Evolutionary conservation across 2,329 filamentous ascomycete genomes (phyloP).

Genomic region (Microdochium trichocladiopsis): DNA sequence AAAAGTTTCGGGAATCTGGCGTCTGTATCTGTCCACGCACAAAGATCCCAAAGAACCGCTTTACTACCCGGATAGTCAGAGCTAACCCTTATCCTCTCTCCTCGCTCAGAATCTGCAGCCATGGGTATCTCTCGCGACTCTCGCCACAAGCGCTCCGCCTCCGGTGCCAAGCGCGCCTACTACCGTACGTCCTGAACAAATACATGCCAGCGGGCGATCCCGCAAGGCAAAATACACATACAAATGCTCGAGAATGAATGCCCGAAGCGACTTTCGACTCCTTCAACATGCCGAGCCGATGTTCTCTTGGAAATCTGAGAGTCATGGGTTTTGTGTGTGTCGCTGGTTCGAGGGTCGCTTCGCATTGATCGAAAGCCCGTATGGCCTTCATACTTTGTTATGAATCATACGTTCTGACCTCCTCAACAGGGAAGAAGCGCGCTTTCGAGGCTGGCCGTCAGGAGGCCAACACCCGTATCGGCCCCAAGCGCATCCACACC

Average conservation of each 20-base stretch:
- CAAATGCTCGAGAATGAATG: constrained; percentile 24
- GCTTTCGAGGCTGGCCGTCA: constrained; percentile 99
- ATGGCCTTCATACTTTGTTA: constrained; percentile 33
- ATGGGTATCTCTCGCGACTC: constrained; percentile 99
- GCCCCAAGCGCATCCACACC: constrained; percentile 90
- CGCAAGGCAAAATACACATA: constrained; percentile 34
- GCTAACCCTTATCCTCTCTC: background rate
- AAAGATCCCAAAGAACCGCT: background rate
- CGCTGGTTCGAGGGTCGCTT: background rate
- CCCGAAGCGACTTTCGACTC: background rate
- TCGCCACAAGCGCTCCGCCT: constrained; percentile 99
- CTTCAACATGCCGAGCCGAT: background rate
- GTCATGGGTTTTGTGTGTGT: constrained; percentile 3
- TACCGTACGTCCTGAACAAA: constrained; percentile 61
- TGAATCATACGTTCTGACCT: constrained; percentile 67
- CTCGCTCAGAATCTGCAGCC: constrained; percentile 60
- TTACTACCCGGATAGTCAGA: too few species aligned
- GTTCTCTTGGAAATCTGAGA: background rate
- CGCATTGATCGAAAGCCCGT: constrained; percentile 56
- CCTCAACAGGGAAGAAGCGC: constrained; percentile 79
- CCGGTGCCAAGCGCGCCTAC: constrained; percentile 94
- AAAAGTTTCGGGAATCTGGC: background rate
- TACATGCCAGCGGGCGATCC: constrained; percentile 6
- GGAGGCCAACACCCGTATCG: constrained; percentile 99
- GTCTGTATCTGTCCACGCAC: background rate